A percentile compares a stretch with the other conserved stretches of the same genome.
These are phyloP conservation scores for Carnegiea gigantea DNA, from an alignment of 179 eudicot species.

Conservation along the genomic window DNA sequence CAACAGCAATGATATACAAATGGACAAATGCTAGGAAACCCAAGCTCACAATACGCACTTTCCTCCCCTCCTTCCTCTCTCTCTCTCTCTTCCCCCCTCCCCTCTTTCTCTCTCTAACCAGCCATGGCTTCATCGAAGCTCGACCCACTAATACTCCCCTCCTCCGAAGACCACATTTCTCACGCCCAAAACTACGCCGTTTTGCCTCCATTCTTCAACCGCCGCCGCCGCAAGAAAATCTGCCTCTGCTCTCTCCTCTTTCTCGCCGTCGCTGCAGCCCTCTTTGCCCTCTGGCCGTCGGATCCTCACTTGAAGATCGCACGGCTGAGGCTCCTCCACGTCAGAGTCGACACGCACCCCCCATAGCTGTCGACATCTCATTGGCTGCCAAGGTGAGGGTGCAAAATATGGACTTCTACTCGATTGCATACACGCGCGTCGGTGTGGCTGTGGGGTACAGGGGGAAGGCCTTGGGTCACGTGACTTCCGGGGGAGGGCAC, in stretches of 20 bases:
- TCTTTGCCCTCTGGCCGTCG: conserved; percentile 58
- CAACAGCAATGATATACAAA: not conserved
- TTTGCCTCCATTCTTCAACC: conserved; percentile 35
- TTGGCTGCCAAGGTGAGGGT: conserved; percentile 47
- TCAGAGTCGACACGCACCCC: conserved; percentile 43
- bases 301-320: conserved; percentile 48
- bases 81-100: no score
- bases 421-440: conserved; percentile 37
- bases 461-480: conserved; percentile 59
- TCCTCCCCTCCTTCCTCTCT: conserved; percentile 13
- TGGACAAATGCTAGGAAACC: not conserved
- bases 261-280: conserved; percentile 34
- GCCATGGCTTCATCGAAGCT: conserved; percentile 26
- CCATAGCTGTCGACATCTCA: conserved; percentile 45
- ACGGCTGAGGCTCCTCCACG: conserved; percentile 38
- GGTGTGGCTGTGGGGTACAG: conserved; percentile 51
- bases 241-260: conserved; percentile 30
- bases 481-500: conserved; percentile 42
- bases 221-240: conserved; percentile 27
- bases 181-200: conserved; percentile 42
- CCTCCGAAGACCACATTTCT: conserved; percentile 17
- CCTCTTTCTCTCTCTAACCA: not conserved
- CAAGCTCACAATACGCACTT: conserved; percentile 14
- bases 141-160: conserved; percentile 24
- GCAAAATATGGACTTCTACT: conserved; percentile 45